phyloP scores from a whole-genome alignment of 1,284 basidiomycete genomes.

The Puccinia triticina region DNA sequence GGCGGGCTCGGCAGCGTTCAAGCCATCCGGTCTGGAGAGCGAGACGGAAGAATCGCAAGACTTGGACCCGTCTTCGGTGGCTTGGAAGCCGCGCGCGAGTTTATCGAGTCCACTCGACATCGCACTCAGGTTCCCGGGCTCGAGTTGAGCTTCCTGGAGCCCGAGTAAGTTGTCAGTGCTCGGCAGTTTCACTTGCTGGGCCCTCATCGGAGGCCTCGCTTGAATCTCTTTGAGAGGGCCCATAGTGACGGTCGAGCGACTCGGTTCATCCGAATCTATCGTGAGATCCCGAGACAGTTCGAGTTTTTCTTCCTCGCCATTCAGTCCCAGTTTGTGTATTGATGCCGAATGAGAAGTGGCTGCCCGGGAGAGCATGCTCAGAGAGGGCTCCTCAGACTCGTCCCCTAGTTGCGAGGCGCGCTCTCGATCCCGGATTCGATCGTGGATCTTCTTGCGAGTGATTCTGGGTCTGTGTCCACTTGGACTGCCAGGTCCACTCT shows the following conservation, averaged over 20 bases:
- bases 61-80: conserved; percentile 2
- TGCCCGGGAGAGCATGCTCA: conserved; percentile 10
- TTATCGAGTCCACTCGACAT: conserved; percentile 51
- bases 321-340: conserved; percentile 37
- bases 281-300: conserved; percentile 4
- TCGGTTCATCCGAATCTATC: conserved; percentile 15
- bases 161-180: not conserved
- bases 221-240: conserved; percentile 38
- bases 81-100: conserved; percentile 45
- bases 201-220: conserved; percentile 41
- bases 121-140: conserved; percentile 20
- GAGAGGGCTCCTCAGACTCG: not conserved
- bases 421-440: conserved; percentile 38
- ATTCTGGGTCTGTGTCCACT: conserved; percentile 30
- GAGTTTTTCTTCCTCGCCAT: conserved; percentile 43
- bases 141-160: not conserved
- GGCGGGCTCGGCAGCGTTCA: not conserved
- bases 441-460: conserved; percentile 46
- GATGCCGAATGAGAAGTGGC: conserved; percentile 37
- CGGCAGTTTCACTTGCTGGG: conserved; percentile 22
- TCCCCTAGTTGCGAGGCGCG: conserved; percentile 8
- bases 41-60: conserved; percentile 39
- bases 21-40: not conserved
- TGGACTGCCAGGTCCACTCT: conserved; percentile 25
- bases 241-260: conserved; percentile 8